These are phyloP conservation scores for Neofusicoccum umdonicola DNA, from an alignment of 2,329 filamentous ascomycete genomes.

Conservation along the genomic window DNA sequence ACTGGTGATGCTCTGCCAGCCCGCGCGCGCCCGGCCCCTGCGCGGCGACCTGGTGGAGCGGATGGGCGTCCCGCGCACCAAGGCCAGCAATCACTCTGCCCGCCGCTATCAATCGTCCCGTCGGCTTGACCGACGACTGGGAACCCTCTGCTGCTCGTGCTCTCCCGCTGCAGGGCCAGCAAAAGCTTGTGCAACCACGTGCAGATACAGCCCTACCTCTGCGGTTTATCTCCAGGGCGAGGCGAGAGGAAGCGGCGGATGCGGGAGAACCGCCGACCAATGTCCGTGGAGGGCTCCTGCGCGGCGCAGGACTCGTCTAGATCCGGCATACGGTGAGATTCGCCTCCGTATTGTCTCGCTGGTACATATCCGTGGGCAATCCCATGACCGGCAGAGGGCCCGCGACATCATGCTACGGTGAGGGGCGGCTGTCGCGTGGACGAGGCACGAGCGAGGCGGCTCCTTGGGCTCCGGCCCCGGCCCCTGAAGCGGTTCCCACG, in stretches of 20 bases:
- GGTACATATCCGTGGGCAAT: neutral
- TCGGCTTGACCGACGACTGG: neutral
- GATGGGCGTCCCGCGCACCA: neutral
- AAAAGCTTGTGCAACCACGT: slow-evolving; percentile 6
- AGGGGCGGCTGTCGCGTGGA: neutral
- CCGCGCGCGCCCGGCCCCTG: neutral
- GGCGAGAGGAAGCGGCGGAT: neutral
- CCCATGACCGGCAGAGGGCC: slow-evolving; percentile 3
- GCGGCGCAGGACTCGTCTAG: neutral
- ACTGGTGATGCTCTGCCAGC: neutral
- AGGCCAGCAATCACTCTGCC: neutral
- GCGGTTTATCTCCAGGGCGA: neutral
- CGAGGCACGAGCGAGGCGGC: neutral
- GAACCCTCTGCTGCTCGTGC: neutral
- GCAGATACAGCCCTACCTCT: neutral
- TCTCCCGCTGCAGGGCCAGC: neutral
- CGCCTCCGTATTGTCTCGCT: neutral
- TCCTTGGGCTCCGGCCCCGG: neutral
- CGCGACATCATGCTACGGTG: neutral
- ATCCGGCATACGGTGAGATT: neutral
- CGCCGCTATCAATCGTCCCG: neutral
- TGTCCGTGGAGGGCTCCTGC: neutral
- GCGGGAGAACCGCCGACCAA: neutral
- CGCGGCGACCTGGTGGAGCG: neutral
- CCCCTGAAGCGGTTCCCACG: neutral